Base-by-base conservation (phyloP, 148 eudicot genomes). In the Selenicereus undatus region DNA sequence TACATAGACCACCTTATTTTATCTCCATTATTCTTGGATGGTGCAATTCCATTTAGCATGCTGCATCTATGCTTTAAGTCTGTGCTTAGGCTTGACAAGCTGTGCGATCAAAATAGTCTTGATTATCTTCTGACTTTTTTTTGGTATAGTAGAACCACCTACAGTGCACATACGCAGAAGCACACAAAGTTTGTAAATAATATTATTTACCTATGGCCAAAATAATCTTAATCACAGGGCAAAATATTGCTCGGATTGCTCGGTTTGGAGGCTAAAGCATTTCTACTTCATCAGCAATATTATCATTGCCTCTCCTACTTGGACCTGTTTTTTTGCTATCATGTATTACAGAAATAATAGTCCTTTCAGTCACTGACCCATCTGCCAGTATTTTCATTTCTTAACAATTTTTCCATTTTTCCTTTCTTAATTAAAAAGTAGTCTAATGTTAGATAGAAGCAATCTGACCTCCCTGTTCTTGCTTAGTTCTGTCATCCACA, bases 1-100 rank as follows among this genome's bases (percentile, higher is more conserved):
- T 95, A 58, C 71, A 10, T 48, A 52, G 32, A 60, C 45, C 43
- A 18, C 52, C 35, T 22, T 82, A 7, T 7, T 32, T 74, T 30
- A 4, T 56, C 14, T 62, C 64, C 17, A 18, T 26, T 65, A 35
- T 13, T 39, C 72, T 24, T 72, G 27, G 39, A 24, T 52, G 18
- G 27, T 50, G 50, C 27, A 27, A 32, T 12, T 11, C 21, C n/a
- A 43, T 22, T 18, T 13, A 65, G 45, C 24, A 43, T 58, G 10
- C 13, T 52, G 36, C 26, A 54, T 22, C 26, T 5, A 2, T 73
- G 29, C 52, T 22, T 1, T 14, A 10, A 48, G 54, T 73, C 14
- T 51, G 11, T 75, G 65, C 14, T 52, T 13, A 75, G 30, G 62
- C 43, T 75, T 75, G 76, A 48, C 16, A 50, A n/a, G 20, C 36